Conservation (phyloP, 768 basidiomycete species). For the Leucogyrophana mollusca region DNA sequence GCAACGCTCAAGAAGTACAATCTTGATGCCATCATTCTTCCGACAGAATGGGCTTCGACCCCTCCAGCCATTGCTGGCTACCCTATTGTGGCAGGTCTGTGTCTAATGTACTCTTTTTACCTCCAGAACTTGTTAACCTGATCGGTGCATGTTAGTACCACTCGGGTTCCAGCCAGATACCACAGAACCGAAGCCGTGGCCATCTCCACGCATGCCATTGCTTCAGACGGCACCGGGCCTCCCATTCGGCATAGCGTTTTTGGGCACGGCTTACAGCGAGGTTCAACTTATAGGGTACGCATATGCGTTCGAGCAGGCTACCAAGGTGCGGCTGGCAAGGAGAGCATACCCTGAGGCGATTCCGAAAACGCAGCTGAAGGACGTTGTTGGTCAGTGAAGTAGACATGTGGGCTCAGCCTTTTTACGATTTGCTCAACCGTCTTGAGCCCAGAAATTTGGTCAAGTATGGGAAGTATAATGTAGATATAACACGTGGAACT, state of each 20-base stretch:
- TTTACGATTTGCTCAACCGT: too few species aligned
- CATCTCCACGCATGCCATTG: constrained; percentile 38
- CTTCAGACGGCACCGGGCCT: constrained; percentile 42
- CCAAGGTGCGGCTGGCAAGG: constrained; percentile 47
- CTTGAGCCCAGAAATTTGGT: too few species aligned
- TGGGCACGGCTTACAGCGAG: constrained; percentile 62
- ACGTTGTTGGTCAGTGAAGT: constrained; percentile 32
- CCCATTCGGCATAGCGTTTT: constrained; percentile 62
- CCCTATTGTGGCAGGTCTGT: constrained; percentile 67
- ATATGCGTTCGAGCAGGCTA: constrained; percentile 67
- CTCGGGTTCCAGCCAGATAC: constrained; percentile 57
- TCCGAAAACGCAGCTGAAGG: constrained; percentile 50
- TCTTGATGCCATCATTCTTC: constrained; percentile 54
- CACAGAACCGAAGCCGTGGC: constrained; percentile 36
- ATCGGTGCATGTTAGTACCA: constrained; percentile 39
- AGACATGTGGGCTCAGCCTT: too few species aligned
- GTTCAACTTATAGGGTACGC: constrained; percentile 56
- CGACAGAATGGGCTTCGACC: constrained; percentile 34
- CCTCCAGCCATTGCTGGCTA: constrained; percentile 59
- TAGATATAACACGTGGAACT: too few species aligned
- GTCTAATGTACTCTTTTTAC: too few species aligned
- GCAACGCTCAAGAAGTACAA: constrained; percentile 44
- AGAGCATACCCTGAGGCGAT: constrained; percentile 52
- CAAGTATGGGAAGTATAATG: too few species aligned
- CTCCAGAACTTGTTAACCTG: too few species aligned